Evolutionary conservation across 139 green algal species (phyloP).

Genomic region (Chlamydomonas urium): DNA sequence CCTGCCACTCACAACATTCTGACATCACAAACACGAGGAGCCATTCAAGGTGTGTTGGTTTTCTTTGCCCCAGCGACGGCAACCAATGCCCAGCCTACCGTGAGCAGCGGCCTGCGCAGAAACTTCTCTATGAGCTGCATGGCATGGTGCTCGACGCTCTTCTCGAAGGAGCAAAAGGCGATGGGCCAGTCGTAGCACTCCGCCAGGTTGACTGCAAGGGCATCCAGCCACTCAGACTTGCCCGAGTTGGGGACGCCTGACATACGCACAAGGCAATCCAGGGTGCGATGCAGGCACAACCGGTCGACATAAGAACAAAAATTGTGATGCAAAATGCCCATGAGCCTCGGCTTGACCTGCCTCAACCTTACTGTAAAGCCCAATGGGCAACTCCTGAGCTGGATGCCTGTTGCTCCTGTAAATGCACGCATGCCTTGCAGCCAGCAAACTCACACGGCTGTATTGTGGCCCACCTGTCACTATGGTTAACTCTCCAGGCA

Average conservation of each 20-base stretch:
- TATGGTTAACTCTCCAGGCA: conserved; percentile 89
- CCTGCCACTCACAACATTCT: too few species aligned
- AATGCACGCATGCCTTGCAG: neutral
- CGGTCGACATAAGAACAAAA: neutral
- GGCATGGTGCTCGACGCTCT: conserved; percentile 28
- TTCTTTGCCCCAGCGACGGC: too few species aligned
- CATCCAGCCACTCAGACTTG: conserved; percentile 96
- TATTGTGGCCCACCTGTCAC: conserved; percentile 62
- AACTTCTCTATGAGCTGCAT: conserved; percentile 5
- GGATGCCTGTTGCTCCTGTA: neutral
- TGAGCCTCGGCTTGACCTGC: neutral
- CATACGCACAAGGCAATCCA: neutral
- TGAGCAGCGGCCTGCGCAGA: neutral
- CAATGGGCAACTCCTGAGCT: too few species aligned
- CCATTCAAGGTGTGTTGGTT: too few species aligned
- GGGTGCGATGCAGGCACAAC: neutral
- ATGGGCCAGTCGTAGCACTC: conserved; percentile 76
- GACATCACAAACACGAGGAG: too few species aligned
- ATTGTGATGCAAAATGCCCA: neutral
- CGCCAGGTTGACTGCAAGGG: conserved; percentile 83
- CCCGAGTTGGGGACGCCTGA: conserved; percentile 90
- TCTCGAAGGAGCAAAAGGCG: conserved; percentile 90
- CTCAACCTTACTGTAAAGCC: neutral
- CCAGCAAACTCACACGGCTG: neutral
- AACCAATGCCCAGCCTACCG: too few species aligned